These are phyloP conservation scores for Verbascum thapsus DNA, from an alignment of 257 asterid species.

Conservation along the genomic window DNA sequence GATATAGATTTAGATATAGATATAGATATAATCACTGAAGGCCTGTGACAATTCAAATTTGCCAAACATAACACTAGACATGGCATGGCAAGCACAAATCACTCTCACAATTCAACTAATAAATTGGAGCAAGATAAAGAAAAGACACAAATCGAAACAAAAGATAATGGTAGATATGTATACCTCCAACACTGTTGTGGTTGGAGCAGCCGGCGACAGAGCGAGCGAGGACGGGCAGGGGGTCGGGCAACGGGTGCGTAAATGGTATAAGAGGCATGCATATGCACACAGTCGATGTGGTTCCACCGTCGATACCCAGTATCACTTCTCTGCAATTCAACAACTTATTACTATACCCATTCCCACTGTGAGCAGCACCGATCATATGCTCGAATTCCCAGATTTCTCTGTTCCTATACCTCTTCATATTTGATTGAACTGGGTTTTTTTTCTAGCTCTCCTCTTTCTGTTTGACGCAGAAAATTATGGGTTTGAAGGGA, in stretches of 20 bases:
- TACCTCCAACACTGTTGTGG: constrained; percentile 90
- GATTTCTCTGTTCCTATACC: constrained; percentile 32
- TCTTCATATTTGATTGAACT: constrained; percentile 39
- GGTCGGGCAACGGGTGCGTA: constrained; percentile 55
- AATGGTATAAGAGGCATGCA: constrained; percentile 61
- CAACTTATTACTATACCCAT: constrained; percentile 17
- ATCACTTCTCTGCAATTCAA: constrained; percentile 49
- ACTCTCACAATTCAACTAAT: neutral
- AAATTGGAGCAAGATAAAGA: neutral
- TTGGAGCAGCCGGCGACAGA: constrained; percentile 84
- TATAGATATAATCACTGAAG: neutral
- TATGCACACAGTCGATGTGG: constrained; percentile 72
- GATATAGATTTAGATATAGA: no score
- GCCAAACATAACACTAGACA: neutral
- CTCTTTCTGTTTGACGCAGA: no score
- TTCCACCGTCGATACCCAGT: constrained; percentile 82
- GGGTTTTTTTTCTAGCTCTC: no score
- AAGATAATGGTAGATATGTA: neutral
- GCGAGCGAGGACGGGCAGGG: constrained; percentile 68
- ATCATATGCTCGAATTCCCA: constrained; percentile 55
- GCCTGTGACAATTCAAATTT: neutral
- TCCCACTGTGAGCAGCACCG: constrained; percentile 33
- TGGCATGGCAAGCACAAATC: neutral
- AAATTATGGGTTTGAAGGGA: neutral
- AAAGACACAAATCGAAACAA: neutral